These are phyloP conservation scores for Agaricus blazei DNA, from an alignment of 768 basidiomycete species.

Conservation along the genomic window DNA sequence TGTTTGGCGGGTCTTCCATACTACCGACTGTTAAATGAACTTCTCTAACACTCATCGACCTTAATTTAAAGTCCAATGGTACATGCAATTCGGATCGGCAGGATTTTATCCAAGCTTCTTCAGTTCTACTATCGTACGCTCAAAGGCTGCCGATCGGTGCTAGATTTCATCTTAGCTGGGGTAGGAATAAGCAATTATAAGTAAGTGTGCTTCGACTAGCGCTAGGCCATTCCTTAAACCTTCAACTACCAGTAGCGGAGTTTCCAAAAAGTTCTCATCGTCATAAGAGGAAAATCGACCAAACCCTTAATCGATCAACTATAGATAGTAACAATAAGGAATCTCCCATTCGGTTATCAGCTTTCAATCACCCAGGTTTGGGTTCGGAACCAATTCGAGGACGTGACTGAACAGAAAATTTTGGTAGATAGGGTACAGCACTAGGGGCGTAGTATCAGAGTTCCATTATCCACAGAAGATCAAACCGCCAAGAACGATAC, in stretches of 20 bases:
- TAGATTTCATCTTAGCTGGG: neutral
- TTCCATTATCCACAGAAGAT: neutral
- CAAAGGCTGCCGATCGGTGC: neutral
- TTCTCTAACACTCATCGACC: neutral
- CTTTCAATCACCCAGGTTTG: neutral
- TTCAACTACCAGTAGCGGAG: no score
- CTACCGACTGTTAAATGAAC: neutral
- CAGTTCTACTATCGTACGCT: neutral
- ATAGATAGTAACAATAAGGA: neutral
- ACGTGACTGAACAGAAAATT: neutral
- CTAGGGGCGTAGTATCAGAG: neutral
- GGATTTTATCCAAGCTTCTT: neutral
- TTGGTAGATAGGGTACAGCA: no score
- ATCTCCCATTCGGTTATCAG: neutral
- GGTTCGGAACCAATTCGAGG: neutral
- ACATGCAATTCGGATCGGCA: neutral
- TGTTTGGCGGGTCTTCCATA: no score
- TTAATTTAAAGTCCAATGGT: neutral
- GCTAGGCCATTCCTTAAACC: no score
- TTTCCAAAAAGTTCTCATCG: no score
- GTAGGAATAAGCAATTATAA: neutral
- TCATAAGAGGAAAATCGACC: no score
- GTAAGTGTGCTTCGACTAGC: neutral
- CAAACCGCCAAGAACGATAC: neutral
- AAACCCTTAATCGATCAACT: neutral